phyloP scores from a whole-genome alignment of 129 eudicot species.

The Glebionis coronaria region DNA sequence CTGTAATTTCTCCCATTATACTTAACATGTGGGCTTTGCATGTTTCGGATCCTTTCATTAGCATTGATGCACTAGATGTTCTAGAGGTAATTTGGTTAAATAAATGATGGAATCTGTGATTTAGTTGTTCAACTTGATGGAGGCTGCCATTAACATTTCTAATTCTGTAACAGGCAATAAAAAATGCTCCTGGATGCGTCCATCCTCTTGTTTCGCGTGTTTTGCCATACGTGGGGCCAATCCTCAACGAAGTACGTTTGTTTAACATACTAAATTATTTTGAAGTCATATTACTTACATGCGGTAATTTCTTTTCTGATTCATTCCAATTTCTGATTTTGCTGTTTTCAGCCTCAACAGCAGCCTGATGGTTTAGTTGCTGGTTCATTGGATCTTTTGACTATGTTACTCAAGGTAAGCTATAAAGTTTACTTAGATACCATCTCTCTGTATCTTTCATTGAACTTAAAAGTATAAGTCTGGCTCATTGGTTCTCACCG shows the following conservation, averaged over 20 bases:
- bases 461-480: neutral
- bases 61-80: constrained; percentile 95
- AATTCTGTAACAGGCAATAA: constrained; percentile 60
- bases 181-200: constrained; percentile 87
- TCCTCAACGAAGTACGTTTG: constrained; percentile 63
- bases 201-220: constrained; percentile 84
- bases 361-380: constrained; percentile 95
- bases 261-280: constrained; percentile 12
- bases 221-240: constrained; percentile 75
- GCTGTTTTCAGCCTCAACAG: constrained; percentile 66
- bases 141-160: constrained; percentile 10
- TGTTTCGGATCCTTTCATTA: constrained; percentile 90
- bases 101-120: neutral
- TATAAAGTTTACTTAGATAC: neutral
- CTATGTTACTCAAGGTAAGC: constrained; percentile 77
- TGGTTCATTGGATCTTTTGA: constrained; percentile 90
- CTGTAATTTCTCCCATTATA: constrained; percentile 78
- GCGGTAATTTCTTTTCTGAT: constrained; percentile 22
- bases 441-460: neutral
- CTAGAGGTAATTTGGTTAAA: constrained; percentile 59
- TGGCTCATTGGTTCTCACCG: constrained; percentile 18
- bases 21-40: constrained; percentile 91
- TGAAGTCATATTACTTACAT: constrained; percentile 7
- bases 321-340: constrained; percentile 4
- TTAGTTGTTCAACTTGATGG: neutral